Percentiles rank a stretch among this genome's conserved stretches.
Evolutionary conservation across 164 flowering plant species (phyloP).

Genomic region (Stephania cephalantha): DNA sequence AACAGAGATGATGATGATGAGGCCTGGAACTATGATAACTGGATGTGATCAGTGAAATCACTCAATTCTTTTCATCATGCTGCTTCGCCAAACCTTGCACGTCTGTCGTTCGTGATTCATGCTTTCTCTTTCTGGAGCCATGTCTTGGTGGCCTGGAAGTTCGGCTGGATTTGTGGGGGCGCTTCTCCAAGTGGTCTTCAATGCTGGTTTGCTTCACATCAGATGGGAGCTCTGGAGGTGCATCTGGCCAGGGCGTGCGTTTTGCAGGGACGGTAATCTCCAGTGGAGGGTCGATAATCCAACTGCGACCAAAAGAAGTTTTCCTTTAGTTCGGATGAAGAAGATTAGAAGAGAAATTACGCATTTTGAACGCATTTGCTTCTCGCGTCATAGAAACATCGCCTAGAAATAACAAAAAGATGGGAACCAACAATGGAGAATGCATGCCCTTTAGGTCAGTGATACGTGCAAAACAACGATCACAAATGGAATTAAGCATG

Average conservation of each 20-base stretch:
- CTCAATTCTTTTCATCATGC: constrained; percentile 29
- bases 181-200: constrained; percentile 45
- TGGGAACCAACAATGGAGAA: background rate
- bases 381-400: background rate
- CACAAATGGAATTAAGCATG: background rate
- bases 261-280: constrained; percentile 88
- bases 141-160: constrained; percentile 48
- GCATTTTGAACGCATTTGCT: background rate
- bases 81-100: constrained; percentile 31
- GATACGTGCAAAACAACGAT: background rate
- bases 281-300: constrained; percentile 84
- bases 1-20: constrained; percentile 7
- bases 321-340: constrained; percentile 1
- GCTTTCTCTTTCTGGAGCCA: constrained; percentile 58
- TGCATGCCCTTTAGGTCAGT: background rate
- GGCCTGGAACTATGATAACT: background rate
- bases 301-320: constrained; percentile 37
- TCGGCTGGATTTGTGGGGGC: constrained; percentile 30
- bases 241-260: constrained; percentile 97
- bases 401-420: background rate
- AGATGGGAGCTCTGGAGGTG: constrained; percentile 77
- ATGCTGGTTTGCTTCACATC: constrained; percentile 25
- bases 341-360: background rate
- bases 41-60: constrained; percentile 1
- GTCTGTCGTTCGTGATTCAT: constrained; percentile 34